Conservation (phyloP, 257 asterid species). For the Ophiorrhiza pumila region DNA sequence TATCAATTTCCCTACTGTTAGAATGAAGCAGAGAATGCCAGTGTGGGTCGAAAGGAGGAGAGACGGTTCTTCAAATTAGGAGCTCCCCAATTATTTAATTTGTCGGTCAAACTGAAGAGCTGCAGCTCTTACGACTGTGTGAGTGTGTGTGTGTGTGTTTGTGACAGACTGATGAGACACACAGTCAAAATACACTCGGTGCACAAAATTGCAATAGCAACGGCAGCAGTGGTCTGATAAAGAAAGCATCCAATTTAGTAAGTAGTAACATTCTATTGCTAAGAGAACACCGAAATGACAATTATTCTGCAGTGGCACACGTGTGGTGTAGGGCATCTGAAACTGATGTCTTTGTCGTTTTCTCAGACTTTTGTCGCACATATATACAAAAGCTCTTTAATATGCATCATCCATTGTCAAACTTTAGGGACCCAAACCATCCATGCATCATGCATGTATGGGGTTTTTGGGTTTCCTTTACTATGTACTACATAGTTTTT, state of each 20-base stretch:
- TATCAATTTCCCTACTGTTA: slow-evolving; percentile 76
- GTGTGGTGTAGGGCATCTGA: slow-evolving; percentile 17
- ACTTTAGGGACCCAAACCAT: neutral
- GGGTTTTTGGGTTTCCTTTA: too few relatives aligned
- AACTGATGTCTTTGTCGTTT: slow-evolving; percentile 9
- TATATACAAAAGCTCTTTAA: neutral
- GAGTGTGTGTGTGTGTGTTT: too few relatives aligned
- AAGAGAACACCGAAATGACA: too few relatives aligned
- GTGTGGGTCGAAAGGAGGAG: slow-evolving; percentile 61
- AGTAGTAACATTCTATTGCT: too few relatives aligned
- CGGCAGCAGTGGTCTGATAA: too few relatives aligned
- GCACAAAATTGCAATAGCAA: too few relatives aligned
- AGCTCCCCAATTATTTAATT: neutral
- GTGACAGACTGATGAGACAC: too few relatives aligned
- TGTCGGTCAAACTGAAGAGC: neutral
- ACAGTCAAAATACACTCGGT: too few relatives aligned
- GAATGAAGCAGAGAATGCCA: slow-evolving; percentile 81
- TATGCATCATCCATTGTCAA: neutral
- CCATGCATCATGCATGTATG: too few relatives aligned
- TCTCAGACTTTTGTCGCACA: neutral
- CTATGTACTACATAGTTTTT: too few relatives aligned
- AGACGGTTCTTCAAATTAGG: neutral
- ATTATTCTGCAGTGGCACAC: slow-evolving; percentile 4
- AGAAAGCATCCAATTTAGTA: too few relatives aligned
- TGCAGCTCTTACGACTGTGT: too few relatives aligned